Base-by-base conservation (phyloP, 495 filamentous ascomycete genomes). In the Podospora pseudopauciseta region DNA sequence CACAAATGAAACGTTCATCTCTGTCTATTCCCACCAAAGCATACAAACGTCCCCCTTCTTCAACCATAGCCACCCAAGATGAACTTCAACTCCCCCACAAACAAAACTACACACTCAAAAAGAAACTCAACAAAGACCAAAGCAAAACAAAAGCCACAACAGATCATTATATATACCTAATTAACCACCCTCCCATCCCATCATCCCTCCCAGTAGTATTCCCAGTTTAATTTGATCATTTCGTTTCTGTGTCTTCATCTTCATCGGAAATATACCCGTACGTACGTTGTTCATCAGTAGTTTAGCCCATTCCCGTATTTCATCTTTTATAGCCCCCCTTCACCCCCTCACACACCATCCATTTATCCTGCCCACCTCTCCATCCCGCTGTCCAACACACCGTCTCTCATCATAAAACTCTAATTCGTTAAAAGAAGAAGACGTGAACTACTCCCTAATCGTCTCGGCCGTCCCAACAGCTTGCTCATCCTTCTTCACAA, bases 401-500 rank as follows among this genome's bases (percentile, higher is more conserved):
- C 7, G 2, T 11, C 39, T 32, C 7, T 2, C 39, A 32, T 32
- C 13, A 49, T 49, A 11, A 49, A 49, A 13, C 39, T 49, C 39
- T 49, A 49, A 2, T 49, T 49, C 39, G 15, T 49, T 49, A 13
- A 49, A 16, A 39, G 11, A 39, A 11, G 5, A 49, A 32, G 30
- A 32, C 4, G 30, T 32, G 30, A 32, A 32, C 13, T 60, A 76
- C 68, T 76, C 74, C 71, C 34, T 70, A 18, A 78, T 76, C 49
- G 63, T 65, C 39, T 76, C 75, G 20, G 44, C 59, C 0, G 9
- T n/a, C 0, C 27, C 56, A 4, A n/a, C 15, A 0, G 39, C 65
- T n/a, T 70, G 70, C 49, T 81, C 78, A 54, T 82, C 80, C 71
- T 77, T 80, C 77, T 78, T 80, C 9, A 55, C 70, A 73, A 80